Evolutionary conservation across 805 yeast species (phyloP).

Genomic region (Candida lessepsii): DNA sequence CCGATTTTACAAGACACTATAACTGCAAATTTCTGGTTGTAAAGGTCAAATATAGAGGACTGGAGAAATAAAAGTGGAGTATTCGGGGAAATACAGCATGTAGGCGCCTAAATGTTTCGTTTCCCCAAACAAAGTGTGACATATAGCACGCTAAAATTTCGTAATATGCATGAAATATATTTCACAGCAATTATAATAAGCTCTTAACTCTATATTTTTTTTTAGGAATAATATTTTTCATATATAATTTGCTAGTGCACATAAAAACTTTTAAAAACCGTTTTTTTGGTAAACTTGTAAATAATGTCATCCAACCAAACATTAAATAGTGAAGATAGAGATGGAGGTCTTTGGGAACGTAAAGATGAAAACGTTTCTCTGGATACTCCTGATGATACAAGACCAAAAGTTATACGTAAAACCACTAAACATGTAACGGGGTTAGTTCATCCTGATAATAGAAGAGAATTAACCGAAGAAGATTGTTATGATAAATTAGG

Average conservation of each 20-base stretch:
- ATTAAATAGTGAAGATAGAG: conserved; percentile 10
- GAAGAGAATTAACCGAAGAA: conserved; percentile 28
- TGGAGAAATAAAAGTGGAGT: conserved; percentile 4
- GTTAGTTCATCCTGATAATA: conserved; percentile 22
- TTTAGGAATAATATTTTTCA: too few relatives aligned
- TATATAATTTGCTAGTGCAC: too few relatives aligned
- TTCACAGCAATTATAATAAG: conserved; percentile 3
- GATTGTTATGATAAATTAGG: conserved; percentile 39
- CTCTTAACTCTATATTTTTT: not conserved
- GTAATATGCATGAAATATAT: conserved; percentile 1
- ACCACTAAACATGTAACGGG: conserved; percentile 18
- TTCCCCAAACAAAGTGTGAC: too few relatives aligned
- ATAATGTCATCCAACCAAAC: conserved; percentile 16
- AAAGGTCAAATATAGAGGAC: not conserved
- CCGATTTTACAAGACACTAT: not conserved
- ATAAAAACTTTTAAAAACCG: not conserved
- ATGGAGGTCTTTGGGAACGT: conserved; percentile 13
- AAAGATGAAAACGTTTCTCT: conserved; percentile 4
- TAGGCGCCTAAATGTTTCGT: too few relatives aligned
- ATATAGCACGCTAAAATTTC: too few relatives aligned
- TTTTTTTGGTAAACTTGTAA: not conserved
- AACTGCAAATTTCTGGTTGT: too few relatives aligned
- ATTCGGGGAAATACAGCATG: not conserved
- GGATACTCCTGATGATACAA: not conserved
- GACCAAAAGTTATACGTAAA: conserved; percentile 7